Conservation (phyloP, 768 basidiomycete genomes). For the Leccinum obscurum region DNA sequence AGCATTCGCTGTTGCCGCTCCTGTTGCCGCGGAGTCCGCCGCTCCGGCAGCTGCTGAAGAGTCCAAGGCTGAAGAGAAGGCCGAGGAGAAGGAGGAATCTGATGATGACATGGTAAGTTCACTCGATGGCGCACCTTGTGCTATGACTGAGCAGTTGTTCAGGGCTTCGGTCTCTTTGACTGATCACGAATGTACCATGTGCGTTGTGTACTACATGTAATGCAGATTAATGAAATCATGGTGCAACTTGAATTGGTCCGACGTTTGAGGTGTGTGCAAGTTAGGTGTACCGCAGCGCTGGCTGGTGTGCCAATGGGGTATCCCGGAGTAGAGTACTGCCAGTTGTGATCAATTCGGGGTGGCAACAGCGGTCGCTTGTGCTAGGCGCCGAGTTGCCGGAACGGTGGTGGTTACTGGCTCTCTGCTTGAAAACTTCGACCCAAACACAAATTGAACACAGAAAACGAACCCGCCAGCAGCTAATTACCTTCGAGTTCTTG, state of each 20-base stretch:
- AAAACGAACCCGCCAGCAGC: background rate
- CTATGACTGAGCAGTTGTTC: slow-evolving; percentile 12
- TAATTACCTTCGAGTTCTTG: background rate
- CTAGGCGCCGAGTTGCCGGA: slow-evolving; percentile 7
- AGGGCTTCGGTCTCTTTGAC: slow-evolving; percentile 97
- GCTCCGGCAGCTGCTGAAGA: slow-evolving; percentile 58
- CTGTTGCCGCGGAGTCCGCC: slow-evolving; percentile 53
- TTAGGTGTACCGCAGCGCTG: background rate
- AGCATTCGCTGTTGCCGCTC: slow-evolving; percentile 86
- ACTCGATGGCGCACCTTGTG: background rate
- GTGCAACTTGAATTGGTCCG: slow-evolving; percentile 9
- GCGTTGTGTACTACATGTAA: slow-evolving; percentile 22
- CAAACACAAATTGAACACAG: background rate
- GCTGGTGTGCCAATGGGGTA: slow-evolving; percentile 8
- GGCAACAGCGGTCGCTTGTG: background rate
- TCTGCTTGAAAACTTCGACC: background rate
- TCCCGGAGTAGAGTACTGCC: slow-evolving; percentile 8
- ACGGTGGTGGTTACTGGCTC: background rate
- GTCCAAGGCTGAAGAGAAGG: slow-evolving; percentile 67
- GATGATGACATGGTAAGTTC: slow-evolving; percentile 83
- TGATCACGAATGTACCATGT: slow-evolving; percentile 36
- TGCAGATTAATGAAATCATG: slow-evolving; percentile 18
- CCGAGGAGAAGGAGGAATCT: slow-evolving; percentile 82
- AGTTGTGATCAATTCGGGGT: background rate
- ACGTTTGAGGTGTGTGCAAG: slow-evolving; percentile 1